Evolutionary conservation across 2,329 filamentous ascomycete genomes (phyloP).

Genomic region (Coniochaeta sp.): DNA sequence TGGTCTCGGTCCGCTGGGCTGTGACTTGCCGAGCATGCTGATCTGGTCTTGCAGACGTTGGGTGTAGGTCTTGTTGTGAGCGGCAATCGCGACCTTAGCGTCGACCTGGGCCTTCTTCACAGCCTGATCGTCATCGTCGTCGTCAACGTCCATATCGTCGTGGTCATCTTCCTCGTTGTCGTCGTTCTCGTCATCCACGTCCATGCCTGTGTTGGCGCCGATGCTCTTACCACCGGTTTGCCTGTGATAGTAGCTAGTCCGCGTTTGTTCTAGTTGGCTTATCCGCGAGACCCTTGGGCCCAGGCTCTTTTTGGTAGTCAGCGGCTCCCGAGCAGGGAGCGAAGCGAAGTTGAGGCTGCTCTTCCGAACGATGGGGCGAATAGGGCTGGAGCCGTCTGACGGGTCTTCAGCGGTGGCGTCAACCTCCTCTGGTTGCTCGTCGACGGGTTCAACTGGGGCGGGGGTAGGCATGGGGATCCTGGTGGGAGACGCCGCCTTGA

Average conservation of each 20-base stretch:
- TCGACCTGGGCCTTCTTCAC: slow-evolving; percentile 35
- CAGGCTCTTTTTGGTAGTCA: slow-evolving; percentile 77
- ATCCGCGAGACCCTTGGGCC: slow-evolving; percentile 66
- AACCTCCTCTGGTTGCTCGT: slow-evolving; percentile 5
- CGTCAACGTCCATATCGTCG: slow-evolving; percentile 47
- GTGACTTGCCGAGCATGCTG: slow-evolving; percentile 58
- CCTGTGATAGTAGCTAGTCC: slow-evolving; percentile 67
- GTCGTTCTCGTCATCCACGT: slow-evolving; percentile 29
- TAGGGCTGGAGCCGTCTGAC: slow-evolving; percentile 67
- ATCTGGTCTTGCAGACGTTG: slow-evolving; percentile 91
- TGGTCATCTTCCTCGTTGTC: slow-evolving; percentile 39
- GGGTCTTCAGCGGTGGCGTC: slow-evolving; percentile 24
- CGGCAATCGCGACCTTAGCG: slow-evolving; percentile 39
- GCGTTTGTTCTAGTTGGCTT: slow-evolving; percentile 69
- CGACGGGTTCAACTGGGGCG: slow-evolving; percentile 4
- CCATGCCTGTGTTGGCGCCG: slow-evolving; percentile 33
- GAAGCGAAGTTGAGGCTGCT: slow-evolving; percentile 94
- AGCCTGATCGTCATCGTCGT: slow-evolving; percentile 22
- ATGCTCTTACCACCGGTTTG: slow-evolving; percentile 69
- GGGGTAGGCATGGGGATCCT: slow-evolving; percentile 4
- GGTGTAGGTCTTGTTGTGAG: slow-evolving; percentile 84
- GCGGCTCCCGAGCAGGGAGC: slow-evolving; percentile 81
- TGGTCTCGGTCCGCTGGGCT: slow-evolving; percentile 37
- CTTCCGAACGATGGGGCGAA: slow-evolving; percentile 74
- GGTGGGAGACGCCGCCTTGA: slow-evolving; percentile 14